Base-by-base conservation (phyloP, 1,139 yeast genomes). In the Geotrichum aggregatum region DNA sequence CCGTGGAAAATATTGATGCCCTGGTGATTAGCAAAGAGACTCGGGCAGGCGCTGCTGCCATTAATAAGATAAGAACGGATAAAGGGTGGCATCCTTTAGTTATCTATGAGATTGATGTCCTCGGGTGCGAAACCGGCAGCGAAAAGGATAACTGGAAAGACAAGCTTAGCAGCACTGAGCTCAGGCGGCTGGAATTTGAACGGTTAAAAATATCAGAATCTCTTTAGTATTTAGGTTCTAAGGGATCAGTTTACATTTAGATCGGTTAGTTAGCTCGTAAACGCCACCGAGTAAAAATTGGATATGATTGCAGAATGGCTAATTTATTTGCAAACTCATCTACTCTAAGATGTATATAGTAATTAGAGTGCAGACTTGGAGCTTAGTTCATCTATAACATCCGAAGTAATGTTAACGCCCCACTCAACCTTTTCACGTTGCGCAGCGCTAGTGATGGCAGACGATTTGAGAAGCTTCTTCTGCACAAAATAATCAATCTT, bases 21-120 rank as follows among this genome's bases (percentile, higher is more conserved):
- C 75, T 94, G 52, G 82, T 91, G 0, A 81, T 92, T 6, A 87
- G 96, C 59, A 75, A 79, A 42, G 98, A 94, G 63, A 85, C 97
- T 0, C 70, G 76, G 0, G 66, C 76, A 16, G 98, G 98, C 3
- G 98, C 88, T 0, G 77, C 72, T 0, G 74, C 74, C 58, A 83
- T 94, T 42, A 92, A 92, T 63, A 72, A 79, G 14, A 75, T 75
- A 40, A 76, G 99, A 58, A 53, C 56, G 4, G 79, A 77, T 28
- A 76, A 78, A 50, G 82, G 82, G 0, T 80, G 84, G 73, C 69
- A 71, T 0, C 66, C 66, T 44, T 71, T 94, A 46, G 72, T 72
- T 1, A 68, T 91, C 0, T 76, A 80, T 54, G 79, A 79, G 24
- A 84, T 88, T 6, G 81, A 82, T 39, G 85, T 91, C 1, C 71